phyloP scores from a whole-genome alignment of 805 yeast species.

The Candida hungchunana region DNA sequence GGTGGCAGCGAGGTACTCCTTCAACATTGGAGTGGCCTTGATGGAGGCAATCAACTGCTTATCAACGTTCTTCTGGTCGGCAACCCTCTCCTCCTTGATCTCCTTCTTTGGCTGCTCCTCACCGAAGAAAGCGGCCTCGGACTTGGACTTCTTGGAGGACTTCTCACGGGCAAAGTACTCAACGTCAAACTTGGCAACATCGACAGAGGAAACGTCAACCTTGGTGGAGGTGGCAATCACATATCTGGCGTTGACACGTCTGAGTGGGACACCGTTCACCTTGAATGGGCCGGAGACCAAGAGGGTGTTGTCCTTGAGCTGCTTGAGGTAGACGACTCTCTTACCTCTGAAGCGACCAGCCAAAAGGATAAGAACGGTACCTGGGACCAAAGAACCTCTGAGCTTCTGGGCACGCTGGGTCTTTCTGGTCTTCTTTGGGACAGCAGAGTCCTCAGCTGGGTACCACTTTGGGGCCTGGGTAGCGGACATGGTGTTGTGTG shows the following conservation, averaged over 20 bases:
- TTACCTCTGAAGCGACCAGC: constrained; percentile 99
- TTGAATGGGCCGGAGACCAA: constrained; percentile 99
- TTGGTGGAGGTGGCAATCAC: constrained; percentile 98
- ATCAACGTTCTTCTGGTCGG: constrained; percentile 96
- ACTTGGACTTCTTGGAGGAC: constrained; percentile 73
- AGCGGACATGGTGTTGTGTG: constrained; percentile 12
- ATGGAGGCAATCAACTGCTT: constrained; percentile 87
- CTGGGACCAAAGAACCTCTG: constrained; percentile 95
- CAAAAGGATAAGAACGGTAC: constrained; percentile 93
- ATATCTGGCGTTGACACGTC: constrained; percentile 98
- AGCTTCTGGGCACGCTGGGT: constrained; percentile 88
- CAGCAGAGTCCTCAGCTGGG: constrained; percentile 87
- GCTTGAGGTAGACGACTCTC: constrained; percentile 97
- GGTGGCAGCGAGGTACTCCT: constrained; percentile 92
- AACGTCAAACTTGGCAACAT: constrained; percentile 87
- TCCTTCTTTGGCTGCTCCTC: constrained; percentile 74
- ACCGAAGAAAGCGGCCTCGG: constrained; percentile 91
- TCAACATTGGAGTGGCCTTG: constrained; percentile 95
- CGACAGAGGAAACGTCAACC: constrained; percentile 73
- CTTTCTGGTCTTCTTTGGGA: constrained; percentile 87
- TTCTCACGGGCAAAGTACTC: constrained; percentile 97
- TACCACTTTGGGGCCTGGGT: constrained; percentile 82
- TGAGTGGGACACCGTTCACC: constrained; percentile 98
- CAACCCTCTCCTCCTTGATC: constrained; percentile 88
- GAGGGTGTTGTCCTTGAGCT: constrained; percentile 96